Conservation (phyloP, 805 yeast genomes). For the Candida pseudoglaebosa region DNA sequence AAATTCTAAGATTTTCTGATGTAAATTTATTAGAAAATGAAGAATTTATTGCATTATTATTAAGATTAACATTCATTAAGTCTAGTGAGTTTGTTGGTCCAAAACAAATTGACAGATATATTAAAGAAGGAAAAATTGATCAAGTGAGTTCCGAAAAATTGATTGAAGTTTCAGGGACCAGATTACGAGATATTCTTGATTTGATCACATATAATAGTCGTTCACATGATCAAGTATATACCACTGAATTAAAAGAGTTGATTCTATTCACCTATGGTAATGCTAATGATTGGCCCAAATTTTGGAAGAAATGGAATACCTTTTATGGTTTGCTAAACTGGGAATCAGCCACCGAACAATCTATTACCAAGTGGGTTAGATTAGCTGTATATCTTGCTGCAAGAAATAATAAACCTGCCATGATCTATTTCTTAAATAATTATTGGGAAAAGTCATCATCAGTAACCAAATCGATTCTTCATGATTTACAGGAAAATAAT, state of each 20-base stretch:
- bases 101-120: slow-evolving; percentile 19
- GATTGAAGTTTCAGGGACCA: slow-evolving; percentile 21
- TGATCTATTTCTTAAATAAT: slow-evolving; percentile 23
- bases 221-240: slow-evolving; percentile 6
- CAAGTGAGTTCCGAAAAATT: slow-evolving; percentile 2
- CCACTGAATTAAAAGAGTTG: slow-evolving; percentile 27
- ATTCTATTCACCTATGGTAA: slow-evolving; percentile 35
- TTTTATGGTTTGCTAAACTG: slow-evolving; percentile 11
- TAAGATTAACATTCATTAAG: slow-evolving; percentile 26
- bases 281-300: slow-evolving; percentile 32
- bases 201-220: slow-evolving; percentile 21
- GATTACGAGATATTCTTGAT: slow-evolving; percentile 27
- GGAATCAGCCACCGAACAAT: slow-evolving; percentile 2
- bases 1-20: slow-evolving; percentile 22
- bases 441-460: slow-evolving; percentile 25
- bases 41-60: slow-evolving; percentile 31
- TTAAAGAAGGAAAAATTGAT: slow-evolving; percentile 13
- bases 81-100: slow-evolving; percentile 19
- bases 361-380: slow-evolving; percentile 25
- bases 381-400: slow-evolving; percentile 30
- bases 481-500: slow-evolving; percentile 15
- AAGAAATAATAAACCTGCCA: slow-evolving; percentile 22
- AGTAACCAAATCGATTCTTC: slow-evolving; percentile 22
- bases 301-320: slow-evolving; percentile 38
- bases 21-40: slow-evolving; percentile 22